Percentiles rank a stretch among this genome's conserved stretches.
These are phyloP conservation scores for Sporisorium scitamineum DNA, from an alignment of 1,284 basidiomycete species.

Conservation along the genomic window DNA sequence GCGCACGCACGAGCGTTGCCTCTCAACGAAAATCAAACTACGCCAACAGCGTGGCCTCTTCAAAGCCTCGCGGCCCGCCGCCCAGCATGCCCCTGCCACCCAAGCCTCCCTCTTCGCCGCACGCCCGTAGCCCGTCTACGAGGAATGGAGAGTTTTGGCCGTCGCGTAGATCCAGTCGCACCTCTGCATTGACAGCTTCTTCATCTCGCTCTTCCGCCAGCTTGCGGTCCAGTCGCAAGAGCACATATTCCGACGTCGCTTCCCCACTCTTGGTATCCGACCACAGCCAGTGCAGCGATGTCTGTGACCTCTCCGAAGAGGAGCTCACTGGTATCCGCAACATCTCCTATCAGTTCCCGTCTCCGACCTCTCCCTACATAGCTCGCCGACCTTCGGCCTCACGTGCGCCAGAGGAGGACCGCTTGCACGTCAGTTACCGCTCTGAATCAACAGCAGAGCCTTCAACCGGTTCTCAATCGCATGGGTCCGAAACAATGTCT, in stretches of 20 bases:
- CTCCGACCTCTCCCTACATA: slow-evolving; percentile 9
- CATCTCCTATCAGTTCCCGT: slow-evolving; percentile 29
- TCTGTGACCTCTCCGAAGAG: slow-evolving; percentile 16
- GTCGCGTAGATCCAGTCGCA: slow-evolving; percentile 21
- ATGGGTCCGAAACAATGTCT: background rate
- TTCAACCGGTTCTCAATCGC: background rate
- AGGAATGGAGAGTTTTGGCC: background rate
- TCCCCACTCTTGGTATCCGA: slow-evolving; percentile 2
- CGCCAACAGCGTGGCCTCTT: background rate
- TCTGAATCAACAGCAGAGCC: background rate
- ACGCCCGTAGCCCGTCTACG: slow-evolving; percentile 2
- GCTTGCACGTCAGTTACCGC: slow-evolving; percentile 1
- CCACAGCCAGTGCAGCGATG: slow-evolving; percentile 11
- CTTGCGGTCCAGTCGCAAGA: slow-evolving; percentile 9
- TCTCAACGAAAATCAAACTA: slow-evolving; percentile 1
- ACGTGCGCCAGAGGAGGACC: background rate
- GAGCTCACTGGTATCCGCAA: slow-evolving; percentile 33
- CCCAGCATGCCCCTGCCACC: slow-evolving; percentile 40
- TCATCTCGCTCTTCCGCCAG: slow-evolving; percentile 25
- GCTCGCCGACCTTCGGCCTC: background rate
- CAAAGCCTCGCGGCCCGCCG: slow-evolving; percentile 33
- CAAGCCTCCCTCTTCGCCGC: slow-evolving; percentile 12
- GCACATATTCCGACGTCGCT: background rate
- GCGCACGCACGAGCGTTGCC: slow-evolving; percentile 4
- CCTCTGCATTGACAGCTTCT: slow-evolving; percentile 10